Percentiles rank a stretch among this genome's conserved stretches.
Evolutionary conservation across 2,329 filamentous ascomycete genomes (phyloP).

Genomic region (Leptodontidium sp.): DNA sequence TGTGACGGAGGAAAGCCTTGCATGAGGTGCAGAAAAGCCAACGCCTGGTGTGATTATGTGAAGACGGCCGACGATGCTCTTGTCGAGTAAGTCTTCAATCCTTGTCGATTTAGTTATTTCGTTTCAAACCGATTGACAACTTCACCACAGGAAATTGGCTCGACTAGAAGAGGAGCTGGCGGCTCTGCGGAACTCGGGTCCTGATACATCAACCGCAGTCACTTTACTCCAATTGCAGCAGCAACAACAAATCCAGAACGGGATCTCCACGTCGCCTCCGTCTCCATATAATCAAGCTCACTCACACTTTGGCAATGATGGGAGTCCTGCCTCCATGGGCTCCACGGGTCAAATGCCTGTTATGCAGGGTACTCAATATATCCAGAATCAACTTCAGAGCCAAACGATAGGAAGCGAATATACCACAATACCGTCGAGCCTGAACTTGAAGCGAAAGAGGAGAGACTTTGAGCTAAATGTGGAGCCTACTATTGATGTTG

Average conservation of each 20-base stretch:
- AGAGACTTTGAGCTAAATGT: constrained; percentile 31
- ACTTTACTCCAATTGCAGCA: constrained; percentile 13
- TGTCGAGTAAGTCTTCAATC: constrained; percentile 24
- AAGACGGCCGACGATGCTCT: constrained; percentile 29
- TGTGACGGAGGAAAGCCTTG: constrained; percentile 39
- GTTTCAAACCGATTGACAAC: not conserved
- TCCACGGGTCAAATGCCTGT: not conserved
- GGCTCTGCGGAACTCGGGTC: not conserved
- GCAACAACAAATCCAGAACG: constrained; percentile 2
- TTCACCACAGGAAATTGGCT: constrained; percentile 26
- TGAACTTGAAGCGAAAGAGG: constrained; percentile 25
- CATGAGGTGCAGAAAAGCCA: constrained; percentile 29
- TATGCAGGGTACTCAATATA: not conserved
- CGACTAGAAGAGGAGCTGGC: constrained; percentile 24
- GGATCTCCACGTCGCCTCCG: not conserved
- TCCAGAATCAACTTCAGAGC: not conserved
- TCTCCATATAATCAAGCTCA: not conserved
- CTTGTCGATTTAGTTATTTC: too few relatives aligned
- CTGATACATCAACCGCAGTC: not conserved
- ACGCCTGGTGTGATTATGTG: constrained; percentile 33
- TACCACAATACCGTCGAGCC: not conserved
- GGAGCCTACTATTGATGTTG: constrained; percentile 25
- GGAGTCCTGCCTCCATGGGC: not conserved
- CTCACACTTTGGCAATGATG: not conserved
- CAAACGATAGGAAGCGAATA: not conserved